Percentiles rank a stretch among this genome's conserved stretches.
phyloP scores from a whole-genome alignment of 139 green algal genomes.

The Protoeuglena noctilucae region DNA sequence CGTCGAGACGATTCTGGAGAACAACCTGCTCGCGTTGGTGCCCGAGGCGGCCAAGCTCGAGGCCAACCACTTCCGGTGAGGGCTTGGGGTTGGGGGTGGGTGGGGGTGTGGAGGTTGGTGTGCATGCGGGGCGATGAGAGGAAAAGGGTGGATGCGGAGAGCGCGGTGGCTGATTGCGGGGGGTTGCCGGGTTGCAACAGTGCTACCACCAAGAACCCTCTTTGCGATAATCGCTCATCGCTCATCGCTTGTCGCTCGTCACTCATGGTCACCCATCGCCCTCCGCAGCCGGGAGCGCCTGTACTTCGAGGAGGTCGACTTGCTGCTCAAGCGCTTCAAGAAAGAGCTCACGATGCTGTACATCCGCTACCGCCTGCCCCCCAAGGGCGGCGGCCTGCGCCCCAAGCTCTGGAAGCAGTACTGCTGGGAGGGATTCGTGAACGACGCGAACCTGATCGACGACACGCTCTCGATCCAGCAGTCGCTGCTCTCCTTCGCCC shows the following conservation, averaged over 20 bases:
- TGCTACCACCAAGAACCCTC: no score
- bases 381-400: conserved; percentile 37
- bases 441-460: conserved; percentile 34
- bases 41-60: conserved; percentile 11
- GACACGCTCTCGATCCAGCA: conserved; percentile 43
- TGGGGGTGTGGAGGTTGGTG: no score
- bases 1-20: conserved; percentile 35
- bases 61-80: conserved; percentile 51
- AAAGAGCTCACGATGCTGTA: conserved; percentile 6
- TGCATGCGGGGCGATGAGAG: no score
- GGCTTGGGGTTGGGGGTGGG: no score
- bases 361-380: conserved; percentile 34
- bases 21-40: conserved; percentile 36
- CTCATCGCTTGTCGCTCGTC: no score
- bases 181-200: no score
- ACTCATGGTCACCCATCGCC: no score
- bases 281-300: conserved; percentile 28
- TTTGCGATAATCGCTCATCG: no score
- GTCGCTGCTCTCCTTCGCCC: conserved; percentile 38
- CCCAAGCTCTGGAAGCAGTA: conserved; percentile 46
- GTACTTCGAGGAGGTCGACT: conserved; percentile 48
- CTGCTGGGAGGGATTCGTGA: conserved; percentile 43
- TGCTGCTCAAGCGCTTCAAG: conserved; percentile 13
- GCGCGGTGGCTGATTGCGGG: no score
- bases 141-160: no score